Evolutionary conservation across 257 asterid species (phyloP).

Genomic region (Pogostemon cablin): DNA sequence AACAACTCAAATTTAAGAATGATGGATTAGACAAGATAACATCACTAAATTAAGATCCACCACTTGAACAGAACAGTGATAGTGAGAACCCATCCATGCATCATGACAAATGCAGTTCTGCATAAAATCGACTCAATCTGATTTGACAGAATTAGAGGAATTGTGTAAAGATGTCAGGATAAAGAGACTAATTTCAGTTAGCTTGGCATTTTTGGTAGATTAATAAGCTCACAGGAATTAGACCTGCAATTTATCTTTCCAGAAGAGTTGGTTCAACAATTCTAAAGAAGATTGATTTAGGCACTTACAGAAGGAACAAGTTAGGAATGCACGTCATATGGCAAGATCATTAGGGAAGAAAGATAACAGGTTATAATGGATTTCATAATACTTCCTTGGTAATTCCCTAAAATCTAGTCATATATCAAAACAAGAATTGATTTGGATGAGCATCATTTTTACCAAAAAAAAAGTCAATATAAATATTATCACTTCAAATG

Average conservation of each 20-base stretch:
- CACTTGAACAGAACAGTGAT: conserved; percentile 6
- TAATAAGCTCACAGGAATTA: background rate
- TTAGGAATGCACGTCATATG: background rate
- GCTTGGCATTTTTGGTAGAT: conserved; percentile 5
- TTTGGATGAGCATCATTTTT: background rate
- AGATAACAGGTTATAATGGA: background rate
- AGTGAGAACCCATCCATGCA: background rate
- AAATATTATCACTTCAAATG: background rate
- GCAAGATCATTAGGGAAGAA: background rate
- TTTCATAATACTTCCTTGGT: background rate
- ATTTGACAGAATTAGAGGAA: background rate
- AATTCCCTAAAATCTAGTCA: background rate
- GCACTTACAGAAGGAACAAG: conserved; percentile 7
- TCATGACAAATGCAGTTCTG: background rate
- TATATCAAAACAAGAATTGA: background rate
- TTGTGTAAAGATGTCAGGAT: background rate
- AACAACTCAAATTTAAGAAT: conserved; percentile 21
- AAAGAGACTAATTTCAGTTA: background rate
- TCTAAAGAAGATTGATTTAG: background rate
- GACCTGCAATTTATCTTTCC: conserved; percentile 4
- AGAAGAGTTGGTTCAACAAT: background rate
- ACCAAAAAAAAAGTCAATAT: background rate
- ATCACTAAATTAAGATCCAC: conserved; percentile 7
- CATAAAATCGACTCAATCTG: background rate
- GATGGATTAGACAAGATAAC: background rate